These are phyloP conservation scores for Shiraia bambusicola DNA, from an alignment of 2,329 filamentous ascomycete genomes.

Conservation along the genomic window DNA sequence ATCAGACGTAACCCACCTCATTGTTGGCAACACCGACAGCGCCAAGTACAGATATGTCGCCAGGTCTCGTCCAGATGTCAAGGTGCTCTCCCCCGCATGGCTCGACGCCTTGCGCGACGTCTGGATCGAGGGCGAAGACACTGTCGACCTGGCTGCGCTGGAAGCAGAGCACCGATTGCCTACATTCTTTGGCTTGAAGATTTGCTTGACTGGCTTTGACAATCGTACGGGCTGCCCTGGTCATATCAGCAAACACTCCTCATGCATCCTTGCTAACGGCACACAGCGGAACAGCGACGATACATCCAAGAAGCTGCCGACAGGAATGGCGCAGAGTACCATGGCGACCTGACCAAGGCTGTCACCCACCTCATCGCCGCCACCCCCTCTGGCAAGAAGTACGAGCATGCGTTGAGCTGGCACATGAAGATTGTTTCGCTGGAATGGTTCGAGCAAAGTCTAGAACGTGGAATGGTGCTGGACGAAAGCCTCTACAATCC, in stretches of 20 bases:
- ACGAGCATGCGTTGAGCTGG: conserved; percentile 83
- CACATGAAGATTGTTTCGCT: conserved; percentile 74
- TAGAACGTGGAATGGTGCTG: conserved; percentile 84
- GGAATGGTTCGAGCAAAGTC: conserved; percentile 82
- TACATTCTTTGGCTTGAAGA: conserved; percentile 62
- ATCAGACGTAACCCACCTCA: conserved; percentile 91
- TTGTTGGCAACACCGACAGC: conserved; percentile 86
- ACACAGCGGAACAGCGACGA: conserved; percentile 63
- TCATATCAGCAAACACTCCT: not conserved
- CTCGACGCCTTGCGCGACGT: conserved; percentile 74
- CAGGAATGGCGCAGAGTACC: conserved; percentile 77
- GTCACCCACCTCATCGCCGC: conserved; percentile 87
- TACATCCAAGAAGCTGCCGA: conserved; percentile 68
- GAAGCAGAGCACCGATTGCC: conserved; percentile 67
- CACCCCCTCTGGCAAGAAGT: conserved; percentile 82
- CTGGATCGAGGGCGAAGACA: conserved; percentile 78
- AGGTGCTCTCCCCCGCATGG: conserved; percentile 80
- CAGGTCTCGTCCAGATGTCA: conserved; percentile 81
- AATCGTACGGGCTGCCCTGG: conserved; percentile 56
- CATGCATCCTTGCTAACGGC: conserved; percentile 26
- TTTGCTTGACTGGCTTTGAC: conserved; percentile 71
- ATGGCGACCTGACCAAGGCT: conserved; percentile 79
- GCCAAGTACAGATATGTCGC: conserved; percentile 96
- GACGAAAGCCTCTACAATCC: conserved; percentile 87
- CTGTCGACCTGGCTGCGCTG: conserved; percentile 70